Conservation (phyloP, 495 filamentous ascomycete genomes). For the Xylaria curta region DNA sequence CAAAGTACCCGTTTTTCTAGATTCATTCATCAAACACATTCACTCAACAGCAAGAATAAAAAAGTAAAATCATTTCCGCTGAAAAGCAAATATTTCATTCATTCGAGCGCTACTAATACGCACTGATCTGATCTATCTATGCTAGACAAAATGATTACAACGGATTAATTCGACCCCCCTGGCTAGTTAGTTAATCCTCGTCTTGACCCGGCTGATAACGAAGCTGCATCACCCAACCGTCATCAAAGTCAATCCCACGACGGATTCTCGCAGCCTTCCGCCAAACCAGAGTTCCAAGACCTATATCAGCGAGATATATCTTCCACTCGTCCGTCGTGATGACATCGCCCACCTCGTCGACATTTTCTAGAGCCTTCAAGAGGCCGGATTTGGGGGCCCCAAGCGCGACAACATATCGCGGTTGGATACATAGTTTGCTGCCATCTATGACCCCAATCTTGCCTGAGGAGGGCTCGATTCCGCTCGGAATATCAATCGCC, state of each 20-base stretch:
- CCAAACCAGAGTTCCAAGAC: slow-evolving; percentile 81
- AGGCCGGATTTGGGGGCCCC: slow-evolving; percentile 86
- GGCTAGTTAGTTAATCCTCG: neutral
- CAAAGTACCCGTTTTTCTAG: neutral
- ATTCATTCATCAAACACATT: neutral
- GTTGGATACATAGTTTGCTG: slow-evolving; percentile 72
- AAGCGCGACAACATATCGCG: slow-evolving; percentile 78
- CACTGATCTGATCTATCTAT: neutral
- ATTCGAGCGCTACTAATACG: neutral
- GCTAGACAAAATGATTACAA: neutral
- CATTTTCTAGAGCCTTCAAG: slow-evolving; percentile 68
- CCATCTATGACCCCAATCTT: slow-evolving; percentile 65
- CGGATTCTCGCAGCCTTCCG: slow-evolving; percentile 80
- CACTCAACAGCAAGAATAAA: neutral
- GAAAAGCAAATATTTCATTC: neutral
- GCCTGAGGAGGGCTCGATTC: slow-evolving; percentile 80
- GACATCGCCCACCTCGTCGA: slow-evolving; percentile 59
- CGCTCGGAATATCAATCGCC: slow-evolving; percentile 85
- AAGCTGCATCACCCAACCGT: slow-evolving; percentile 78
- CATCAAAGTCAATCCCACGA: slow-evolving; percentile 83
- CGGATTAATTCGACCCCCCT: neutral
- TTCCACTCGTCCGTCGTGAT: slow-evolving; percentile 64
- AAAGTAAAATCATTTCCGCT: neutral
- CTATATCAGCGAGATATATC: slow-evolving; percentile 83
- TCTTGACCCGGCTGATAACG: slow-evolving; percentile 46